Evolutionary conservation across 371 early-diverging fungal species (phyloP).

Genomic region (Nematocida sp.): DNA sequence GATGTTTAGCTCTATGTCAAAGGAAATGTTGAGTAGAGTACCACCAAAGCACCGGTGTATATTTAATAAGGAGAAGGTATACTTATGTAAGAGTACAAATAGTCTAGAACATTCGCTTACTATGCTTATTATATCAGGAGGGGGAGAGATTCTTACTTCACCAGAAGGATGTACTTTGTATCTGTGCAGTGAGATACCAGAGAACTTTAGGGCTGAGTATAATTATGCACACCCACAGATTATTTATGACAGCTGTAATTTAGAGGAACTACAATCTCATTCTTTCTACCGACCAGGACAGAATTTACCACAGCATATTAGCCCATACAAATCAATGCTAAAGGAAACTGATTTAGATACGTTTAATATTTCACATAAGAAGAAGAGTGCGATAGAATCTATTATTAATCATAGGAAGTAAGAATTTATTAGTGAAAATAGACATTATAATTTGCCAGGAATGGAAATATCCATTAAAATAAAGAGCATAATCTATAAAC

Average conservation of each 20-base stretch:
- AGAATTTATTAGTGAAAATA: not conserved
- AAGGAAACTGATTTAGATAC: constrained; percentile 25
- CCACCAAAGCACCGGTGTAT: not conserved
- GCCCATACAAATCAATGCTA: constrained; percentile 33
- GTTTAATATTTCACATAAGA: constrained; percentile 38
- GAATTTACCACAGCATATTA: constrained; percentile 31
- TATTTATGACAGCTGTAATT: constrained; percentile 50
- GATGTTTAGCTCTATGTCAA: not conserved
- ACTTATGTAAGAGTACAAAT: not conserved
- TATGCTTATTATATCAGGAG: constrained; percentile 27
- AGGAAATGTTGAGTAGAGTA: not conserved
- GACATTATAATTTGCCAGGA: not conserved
- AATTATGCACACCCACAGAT: constrained; percentile 49
- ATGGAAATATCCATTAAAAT: not conserved
- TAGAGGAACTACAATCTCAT: constrained; percentile 5
- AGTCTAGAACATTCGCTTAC: constrained; percentile 16
- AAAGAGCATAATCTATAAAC: too few species aligned
- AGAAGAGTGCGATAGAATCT: constrained; percentile 27
- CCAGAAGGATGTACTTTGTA: not conserved
- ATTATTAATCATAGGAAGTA: constrained; percentile 49
- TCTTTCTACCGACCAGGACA: constrained; percentile 45
- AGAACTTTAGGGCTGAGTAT: constrained; percentile 8
- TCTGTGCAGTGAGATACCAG: constrained; percentile 29
- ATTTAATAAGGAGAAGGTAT: not conserved
- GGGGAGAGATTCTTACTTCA: constrained; percentile 2